Percentiles rank a stretch among this genome's conserved stretches.
Conservation (phyloP, 352 stramenopile genomes). For the Globisporangium iwayamae region DNA sequence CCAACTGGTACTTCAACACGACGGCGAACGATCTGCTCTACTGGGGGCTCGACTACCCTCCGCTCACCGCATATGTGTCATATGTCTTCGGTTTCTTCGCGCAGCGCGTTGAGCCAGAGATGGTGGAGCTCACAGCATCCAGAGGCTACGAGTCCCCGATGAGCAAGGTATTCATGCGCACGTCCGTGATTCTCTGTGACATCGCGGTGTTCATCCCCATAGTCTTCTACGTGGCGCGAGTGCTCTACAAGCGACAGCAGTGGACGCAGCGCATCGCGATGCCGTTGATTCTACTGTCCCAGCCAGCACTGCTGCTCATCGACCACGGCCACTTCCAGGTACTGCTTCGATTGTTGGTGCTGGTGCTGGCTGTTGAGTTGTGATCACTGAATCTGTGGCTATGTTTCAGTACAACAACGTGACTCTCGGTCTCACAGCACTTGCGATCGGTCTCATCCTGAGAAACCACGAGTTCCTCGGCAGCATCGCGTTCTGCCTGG, state of each 20-base stretch:
- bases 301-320: conserved; percentile 92
- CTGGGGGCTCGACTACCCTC: conserved; percentile 98
- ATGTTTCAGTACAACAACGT: conserved; percentile 94
- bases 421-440: conserved; percentile 90
- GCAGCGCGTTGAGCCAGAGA: conserved; percentile 71
- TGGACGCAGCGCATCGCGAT: conserved; percentile 62
- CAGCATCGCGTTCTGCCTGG: conserved; percentile 88
- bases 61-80: conserved; percentile 91
- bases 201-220: conserved; percentile 87
- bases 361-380: background rate
- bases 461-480: conserved; percentile 76
- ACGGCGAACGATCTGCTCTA: conserved; percentile 93
- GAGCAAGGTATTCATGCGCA: conserved; percentile 90
- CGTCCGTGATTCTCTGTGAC: conserved; percentile 92
- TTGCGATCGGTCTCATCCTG: conserved; percentile 69
- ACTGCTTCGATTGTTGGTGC: background rate
- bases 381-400: background rate
- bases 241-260: conserved; percentile 40
- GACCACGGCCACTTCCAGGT: conserved; percentile 99
- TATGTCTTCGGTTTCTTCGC: conserved; percentile 79
- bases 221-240: conserved; percentile 38
- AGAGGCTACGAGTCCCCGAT: conserved; percentile 82
- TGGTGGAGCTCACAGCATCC: conserved; percentile 79
- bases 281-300: conserved; percentile 68
- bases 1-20: conserved; percentile 94